Evolutionary conservation across 1,284 basidiomycete genomes (phyloP).

Genomic region (Irpex sp.): DNA sequence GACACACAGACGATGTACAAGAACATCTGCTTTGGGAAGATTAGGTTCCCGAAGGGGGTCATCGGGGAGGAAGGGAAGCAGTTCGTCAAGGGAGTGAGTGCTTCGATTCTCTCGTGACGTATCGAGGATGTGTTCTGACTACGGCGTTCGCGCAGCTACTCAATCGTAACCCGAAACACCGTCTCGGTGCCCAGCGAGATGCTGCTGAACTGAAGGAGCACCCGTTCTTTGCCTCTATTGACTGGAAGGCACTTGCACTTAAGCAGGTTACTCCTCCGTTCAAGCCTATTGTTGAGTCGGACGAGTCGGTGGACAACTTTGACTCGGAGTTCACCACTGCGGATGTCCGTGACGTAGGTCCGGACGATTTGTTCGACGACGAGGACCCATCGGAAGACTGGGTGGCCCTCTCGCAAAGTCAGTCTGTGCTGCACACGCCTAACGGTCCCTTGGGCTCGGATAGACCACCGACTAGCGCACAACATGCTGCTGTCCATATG

Average conservation of each 20-base stretch:
- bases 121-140: background rate
- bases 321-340: conserved; percentile 96
- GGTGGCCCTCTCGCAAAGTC: conserved; percentile 41
- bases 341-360: conserved; percentile 68
- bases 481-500: background rate
- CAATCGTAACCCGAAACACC: conserved; percentile 96
- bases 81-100: conserved; percentile 94
- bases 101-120: conserved; percentile 12
- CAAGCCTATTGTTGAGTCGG: conserved; percentile 96
- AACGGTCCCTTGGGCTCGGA: conserved; percentile 74
- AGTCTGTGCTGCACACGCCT: conserved; percentile 45
- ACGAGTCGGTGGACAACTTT: conserved; percentile 97
- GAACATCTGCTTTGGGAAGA: conserved; percentile 99
- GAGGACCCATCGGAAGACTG: conserved; percentile 72
- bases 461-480: conserved; percentile 15
- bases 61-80: conserved; percentile 98
- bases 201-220: conserved; percentile 95
- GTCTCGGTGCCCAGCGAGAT: conserved; percentile 87
- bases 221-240: conserved; percentile 89
- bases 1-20: conserved; percentile 99
- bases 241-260: conserved; percentile 81
- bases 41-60: conserved; percentile 95
- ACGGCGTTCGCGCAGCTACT: conserved; percentile 58
- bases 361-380: conserved; percentile 58
- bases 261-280: conserved; percentile 97